Evolutionary conservation across 2,329 filamentous ascomycete species (phyloP), one percentile per base, ranked within the genome.

Genomic region (Phyllosticta citrichinensis): DNA sequence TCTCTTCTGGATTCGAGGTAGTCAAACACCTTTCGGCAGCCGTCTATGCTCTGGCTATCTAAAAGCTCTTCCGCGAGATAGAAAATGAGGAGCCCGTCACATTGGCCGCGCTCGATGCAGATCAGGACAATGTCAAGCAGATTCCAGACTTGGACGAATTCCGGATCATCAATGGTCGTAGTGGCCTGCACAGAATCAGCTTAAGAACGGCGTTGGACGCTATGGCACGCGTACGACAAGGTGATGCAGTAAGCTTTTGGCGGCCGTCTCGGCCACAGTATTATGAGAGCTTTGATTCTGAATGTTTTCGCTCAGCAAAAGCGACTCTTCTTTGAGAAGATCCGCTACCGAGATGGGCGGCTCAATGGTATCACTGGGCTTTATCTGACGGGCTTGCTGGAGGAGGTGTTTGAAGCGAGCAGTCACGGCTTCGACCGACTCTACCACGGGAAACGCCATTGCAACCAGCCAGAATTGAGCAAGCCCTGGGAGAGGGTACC

Each of bases 1-100:
- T 97, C 92, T 69, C 94, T 84, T 62, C 95, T 84, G 22, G 94
- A 97, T 73, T 99, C 95, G 52, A 99, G 82, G 68, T 92, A 99
- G 70, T 96, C 91, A 71, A 99, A 97, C 14, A 97, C 88, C 63
- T 84, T 89, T 63, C 91, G 87, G 71, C 94, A 99, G 33, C 90
- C 92, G 24, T 91, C 83, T 52, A 97, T 96, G 0, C 92, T 96
- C 73, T 99, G 93, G 69, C 91, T 96, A 73, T 99, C 95, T 25
- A 99, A 81, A 1, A 99, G 83, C 74, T 97, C 94, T 72, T 99
- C 94, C 20, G 97, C 86, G 17, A 99, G 83, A 83, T 89, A 92
- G 69, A 96, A 91, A 8, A 94, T 81, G 9, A 99, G 79, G 19
- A 88, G 88, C 0, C 90, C 85, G 65, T 96, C 91, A 66, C 83